These are phyloP conservation scores for Rugonectria rugulosa DNA, from an alignment of 2,329 filamentous ascomycete genomes.

Conservation along the genomic window DNA sequence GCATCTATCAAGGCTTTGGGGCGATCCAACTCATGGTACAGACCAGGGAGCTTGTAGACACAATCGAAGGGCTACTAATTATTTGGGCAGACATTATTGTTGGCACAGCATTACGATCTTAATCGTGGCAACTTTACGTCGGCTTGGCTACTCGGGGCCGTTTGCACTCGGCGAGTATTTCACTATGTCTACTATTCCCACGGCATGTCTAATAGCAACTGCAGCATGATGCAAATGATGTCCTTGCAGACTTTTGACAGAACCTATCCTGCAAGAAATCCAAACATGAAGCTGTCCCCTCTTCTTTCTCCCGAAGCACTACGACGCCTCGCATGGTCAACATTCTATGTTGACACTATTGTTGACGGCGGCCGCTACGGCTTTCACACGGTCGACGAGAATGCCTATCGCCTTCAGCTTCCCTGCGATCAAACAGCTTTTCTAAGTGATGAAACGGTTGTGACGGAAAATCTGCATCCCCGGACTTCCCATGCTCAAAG, in stretches of 20 bases:
- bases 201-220: neutral
- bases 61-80: neutral
- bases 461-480: neutral
- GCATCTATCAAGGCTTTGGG: constrained; percentile 6
- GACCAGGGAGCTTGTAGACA: neutral
- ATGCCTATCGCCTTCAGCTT: constrained; percentile 14
- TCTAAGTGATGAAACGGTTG: constrained; percentile 1
- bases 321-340: constrained; percentile 15
- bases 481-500: neutral
- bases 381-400: constrained; percentile 15
- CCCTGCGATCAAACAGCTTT: constrained; percentile 13
- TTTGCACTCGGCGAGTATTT: constrained; percentile 1
- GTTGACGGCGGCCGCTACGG: constrained; percentile 15
- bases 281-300: neutral
- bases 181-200: neutral
- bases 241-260: constrained; percentile 8
- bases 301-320: constrained; percentile 9
- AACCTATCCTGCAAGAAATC: neutral
- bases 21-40: constrained; percentile 10
- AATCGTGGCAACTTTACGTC: constrained; percentile 4
- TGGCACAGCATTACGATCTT: constrained; percentile 2
- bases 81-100: neutral
- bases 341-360: constrained; percentile 14
- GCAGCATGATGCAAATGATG: constrained; percentile 13
- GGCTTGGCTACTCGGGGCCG: constrained; percentile 4